A percentile compares a stretch with the other conserved stretches of the same genome.
Evolutionary conservation across 352 stramenopile species (phyloP).

Genomic region (Globisporangium emineosum): DNA sequence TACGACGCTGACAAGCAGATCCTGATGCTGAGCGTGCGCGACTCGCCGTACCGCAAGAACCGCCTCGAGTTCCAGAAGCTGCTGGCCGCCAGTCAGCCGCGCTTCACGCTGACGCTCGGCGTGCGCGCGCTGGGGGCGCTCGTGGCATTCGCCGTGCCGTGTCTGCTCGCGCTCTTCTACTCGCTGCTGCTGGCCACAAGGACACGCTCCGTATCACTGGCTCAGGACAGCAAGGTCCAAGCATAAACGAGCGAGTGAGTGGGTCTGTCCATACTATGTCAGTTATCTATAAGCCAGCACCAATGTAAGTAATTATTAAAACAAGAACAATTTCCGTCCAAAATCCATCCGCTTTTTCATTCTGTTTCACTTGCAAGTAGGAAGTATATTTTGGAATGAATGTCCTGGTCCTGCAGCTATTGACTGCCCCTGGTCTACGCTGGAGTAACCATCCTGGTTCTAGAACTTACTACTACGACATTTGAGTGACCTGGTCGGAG

Average conservation of each 20-base stretch:
- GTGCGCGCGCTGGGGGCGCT: slow-evolving; percentile 8
- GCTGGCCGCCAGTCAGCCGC: slow-evolving; percentile 5
- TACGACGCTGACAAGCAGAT: not conserved
- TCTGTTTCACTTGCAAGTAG: no score
- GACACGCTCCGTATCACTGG: not conserved
- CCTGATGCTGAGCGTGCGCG: slow-evolving; percentile 13
- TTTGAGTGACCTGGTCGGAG: no score
- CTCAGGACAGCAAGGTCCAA: not conserved
- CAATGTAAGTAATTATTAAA: not conserved
- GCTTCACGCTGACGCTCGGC: slow-evolving; percentile 15
- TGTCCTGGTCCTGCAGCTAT: no score
- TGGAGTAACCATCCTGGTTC: no score
- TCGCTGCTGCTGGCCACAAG: not conserved
- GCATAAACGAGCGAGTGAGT: not conserved
- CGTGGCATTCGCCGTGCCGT: slow-evolving; percentile 10
- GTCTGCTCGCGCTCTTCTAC: slow-evolving; percentile 12
- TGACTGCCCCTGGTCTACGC: no score
- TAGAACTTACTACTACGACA: no score
- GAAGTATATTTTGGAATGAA: no score
- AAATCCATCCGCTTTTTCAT: no score
- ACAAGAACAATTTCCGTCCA: no score
- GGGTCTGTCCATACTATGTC: not conserved
- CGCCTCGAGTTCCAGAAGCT: slow-evolving; percentile 51
- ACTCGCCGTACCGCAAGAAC: slow-evolving; percentile 53
- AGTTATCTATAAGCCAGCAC: not conserved